Base-by-base conservation (phyloP, 371 early-diverging fungal species). In the Globomyces sp. region DNA sequence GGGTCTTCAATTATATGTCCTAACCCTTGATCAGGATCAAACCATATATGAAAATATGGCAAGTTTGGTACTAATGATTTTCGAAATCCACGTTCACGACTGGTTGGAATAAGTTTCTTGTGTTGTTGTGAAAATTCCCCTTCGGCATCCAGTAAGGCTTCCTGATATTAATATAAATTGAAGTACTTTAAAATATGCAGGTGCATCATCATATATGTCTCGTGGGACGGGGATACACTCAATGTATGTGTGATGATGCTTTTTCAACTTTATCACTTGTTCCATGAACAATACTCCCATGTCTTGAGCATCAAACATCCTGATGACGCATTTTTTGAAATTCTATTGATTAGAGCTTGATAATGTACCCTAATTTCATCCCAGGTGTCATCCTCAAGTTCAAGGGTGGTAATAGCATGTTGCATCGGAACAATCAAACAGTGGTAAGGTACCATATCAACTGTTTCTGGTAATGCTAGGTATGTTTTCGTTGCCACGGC, bases 11-110 rank as follows among this genome's bases (percentile, higher is more conserved):
- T 95, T n/a, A 96, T 91, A 74, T 98, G 98, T 0, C 96, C 98
- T 63, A 85, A 86, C 1, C 98, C 95, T 46, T 87, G 82, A 65
- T 93, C 88, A 1, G 91, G 87, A 42, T 90, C 88, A 66, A 87
- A 90, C 98, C 98, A 98, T 1, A 96, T 94, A 68, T 98, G 98
- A 69, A 98, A 95, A 72, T 92, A 98, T 1, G 96, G 95, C 69
- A 96, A 60, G 34, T 81, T 71, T 64, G 72, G 75, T 8, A 80
- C 80, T 70, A 81, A 67, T 2, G 75, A 73, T n/a, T 74, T 42
- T 1, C 81, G 77, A 65, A 83, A 77, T 8, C 83, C 83, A 52
- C 66, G 60, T 50, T 78, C 74, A 24, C 24, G 24, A 42, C 53
- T 69, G 0, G 97, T 97, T 46, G 91, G 91, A 55, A 94, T 92